phyloP scores from a whole-genome alignment of 2,329 filamentous ascomycete genomes.

The Phyllosticta citribraziliensis region DNA sequence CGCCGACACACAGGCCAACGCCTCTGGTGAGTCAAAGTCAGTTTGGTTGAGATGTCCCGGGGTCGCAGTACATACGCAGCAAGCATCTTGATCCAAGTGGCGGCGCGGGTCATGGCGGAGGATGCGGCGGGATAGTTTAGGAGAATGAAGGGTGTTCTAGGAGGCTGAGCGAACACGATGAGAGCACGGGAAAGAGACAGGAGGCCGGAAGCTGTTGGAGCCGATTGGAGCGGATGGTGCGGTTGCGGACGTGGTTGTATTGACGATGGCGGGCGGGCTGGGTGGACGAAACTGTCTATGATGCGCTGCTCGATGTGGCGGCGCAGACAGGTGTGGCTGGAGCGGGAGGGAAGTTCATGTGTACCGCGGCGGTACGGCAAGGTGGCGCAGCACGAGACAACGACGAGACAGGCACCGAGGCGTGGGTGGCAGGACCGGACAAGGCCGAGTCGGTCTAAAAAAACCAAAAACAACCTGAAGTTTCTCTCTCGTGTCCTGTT shows the following conservation, averaged over 20 bases:
- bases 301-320: not conserved
- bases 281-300: not conserved
- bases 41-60: not conserved
- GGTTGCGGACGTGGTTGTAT: not conserved
- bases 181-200: not conserved
- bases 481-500: not conserved
- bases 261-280: not conserved
- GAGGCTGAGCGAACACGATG: not conserved
- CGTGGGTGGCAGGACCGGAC: not conserved
- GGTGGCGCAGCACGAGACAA: not conserved
- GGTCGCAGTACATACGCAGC: slow-evolving; percentile 36
- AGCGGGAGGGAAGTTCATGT: not conserved
- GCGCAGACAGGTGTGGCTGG: not conserved
- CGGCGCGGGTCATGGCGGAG: slow-evolving; percentile 19
- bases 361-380: too few relatives aligned
- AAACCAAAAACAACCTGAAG: not conserved
- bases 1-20: slow-evolving; percentile 63
- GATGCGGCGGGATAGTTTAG: not conserved
- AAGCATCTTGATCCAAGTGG: slow-evolving; percentile 57
- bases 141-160: not conserved
- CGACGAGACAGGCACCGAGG: not conserved
- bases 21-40: slow-evolving; percentile 46
- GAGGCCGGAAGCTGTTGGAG: not conserved
- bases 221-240: not conserved
- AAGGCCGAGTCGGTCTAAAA: not conserved